Evolutionary conservation across 2,329 filamentous ascomycete genomes (phyloP), one percentile per base, ranked within the genome.

Genomic region (Scedosporium dehoogii): DNA sequence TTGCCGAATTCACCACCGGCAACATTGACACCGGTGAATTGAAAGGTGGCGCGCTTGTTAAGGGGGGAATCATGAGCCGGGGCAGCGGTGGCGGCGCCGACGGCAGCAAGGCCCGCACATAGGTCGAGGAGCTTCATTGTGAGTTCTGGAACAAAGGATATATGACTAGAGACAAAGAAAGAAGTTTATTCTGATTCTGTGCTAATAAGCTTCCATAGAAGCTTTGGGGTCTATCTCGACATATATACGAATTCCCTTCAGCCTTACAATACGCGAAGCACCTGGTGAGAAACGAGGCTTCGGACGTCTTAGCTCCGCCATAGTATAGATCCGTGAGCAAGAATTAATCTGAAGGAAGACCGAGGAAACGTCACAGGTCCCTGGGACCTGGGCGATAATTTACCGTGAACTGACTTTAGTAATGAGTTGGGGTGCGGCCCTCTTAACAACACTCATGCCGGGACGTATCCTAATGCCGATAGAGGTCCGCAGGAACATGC

Each of bases 1-100:
- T 81, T 73, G 25, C 86, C 86, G 63, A 89, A 90, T 70, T 90
- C 87, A 58, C 84, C 85, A 48, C 84, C 83, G 21, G 75, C 71
- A 67, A 78, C 70, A 68, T 79, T 79, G 64, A 75, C 70, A 60
- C 78, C 78, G 61, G n/a, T 25, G 42, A 61, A 61, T 10, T 53
- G 25, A 16, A 60, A 21, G 16, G 25, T 25, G 27, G 23, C 29
- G 16, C 59, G 59, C 59, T 41, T 60, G 25, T 6, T 41, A 18
- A 46, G n/a, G n/a, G 25, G 21, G 3, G 16, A 18, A 23, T 42
- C 46, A 2, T 56, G 21, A 9, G 59, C 48, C 18, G 46, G 59
- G n/a, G 59, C 59, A 9, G 59, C 59, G 27, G 16, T 38, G 25
- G 27, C n/a, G 59, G 9, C 29, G 5, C n/a, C 48, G n/a, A 61